Evolutionary conservation across 2,329 filamentous ascomycete genomes (phyloP).

Genomic region (Epichloe sibirici): DNA sequence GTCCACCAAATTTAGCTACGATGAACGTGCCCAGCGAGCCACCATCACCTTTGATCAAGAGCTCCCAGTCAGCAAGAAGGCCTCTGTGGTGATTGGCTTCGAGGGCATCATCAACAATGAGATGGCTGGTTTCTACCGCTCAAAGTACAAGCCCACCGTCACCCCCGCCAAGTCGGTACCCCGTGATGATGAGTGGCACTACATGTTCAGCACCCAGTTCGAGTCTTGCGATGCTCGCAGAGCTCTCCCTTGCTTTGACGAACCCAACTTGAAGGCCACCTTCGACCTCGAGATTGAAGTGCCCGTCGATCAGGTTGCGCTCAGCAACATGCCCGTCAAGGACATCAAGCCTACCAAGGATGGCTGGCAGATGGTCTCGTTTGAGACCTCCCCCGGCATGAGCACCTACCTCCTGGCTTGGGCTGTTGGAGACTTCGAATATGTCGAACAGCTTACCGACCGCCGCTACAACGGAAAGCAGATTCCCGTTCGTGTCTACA

Average conservation of each 20-base stretch:
- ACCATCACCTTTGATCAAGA: conserved; percentile 65
- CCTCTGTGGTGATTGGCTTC: conserved; percentile 58
- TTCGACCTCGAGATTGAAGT: conserved; percentile 92
- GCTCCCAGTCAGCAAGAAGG: conserved; percentile 54
- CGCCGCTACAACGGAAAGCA: conserved; percentile 84
- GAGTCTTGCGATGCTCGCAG: conserved; percentile 90
- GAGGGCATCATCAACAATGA: conserved; percentile 75
- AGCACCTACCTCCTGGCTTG: conserved; percentile 85
- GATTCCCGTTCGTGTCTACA: conserved; percentile 90
- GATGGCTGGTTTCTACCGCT: conserved; percentile 89
- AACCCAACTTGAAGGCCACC: conserved; percentile 91
- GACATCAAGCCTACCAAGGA: conserved; percentile 43
- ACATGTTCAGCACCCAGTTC: conserved; percentile 92
- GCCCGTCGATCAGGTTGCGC: conserved; percentile 72
- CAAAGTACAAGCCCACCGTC: conserved; percentile 76
- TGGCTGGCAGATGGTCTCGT: conserved; percentile 63
- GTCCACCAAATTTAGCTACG: conserved; percentile 61
- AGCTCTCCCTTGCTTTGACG: conserved; percentile 96
- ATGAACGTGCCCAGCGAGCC: conserved; percentile 72
- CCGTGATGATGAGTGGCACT: conserved; percentile 52
- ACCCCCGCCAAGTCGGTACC: conserved; percentile 66
- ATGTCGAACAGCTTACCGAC: conserved; percentile 81
- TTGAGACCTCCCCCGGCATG: conserved; percentile 80
- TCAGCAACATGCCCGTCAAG: conserved; percentile 94
- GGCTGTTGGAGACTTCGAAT: conserved; percentile 95